A percentile compares a stretch with the other conserved stretches of the same genome.
Evolutionary conservation across 129 eudicot species (phyloP).

Genomic region (Dittrichia graveolens): DNA sequence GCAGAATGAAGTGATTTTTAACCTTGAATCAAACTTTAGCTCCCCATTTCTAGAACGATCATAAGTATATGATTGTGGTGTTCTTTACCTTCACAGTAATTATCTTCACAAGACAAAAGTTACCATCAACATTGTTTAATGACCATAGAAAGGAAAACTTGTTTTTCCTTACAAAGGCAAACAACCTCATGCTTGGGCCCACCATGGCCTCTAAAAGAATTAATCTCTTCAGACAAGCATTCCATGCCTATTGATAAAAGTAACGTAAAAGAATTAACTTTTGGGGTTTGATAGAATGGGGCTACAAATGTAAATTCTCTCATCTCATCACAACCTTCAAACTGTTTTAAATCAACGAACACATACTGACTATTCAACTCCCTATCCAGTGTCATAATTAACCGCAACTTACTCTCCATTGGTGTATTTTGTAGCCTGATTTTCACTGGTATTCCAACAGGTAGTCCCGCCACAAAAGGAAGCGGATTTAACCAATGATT

Average conservation of each 20-base stretch:
- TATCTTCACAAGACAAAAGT: too few species aligned
- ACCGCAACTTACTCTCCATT: conserved; percentile 54
- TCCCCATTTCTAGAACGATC: too few species aligned
- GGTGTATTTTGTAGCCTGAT: conserved; percentile 55
- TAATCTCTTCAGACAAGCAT: conserved; percentile 45
- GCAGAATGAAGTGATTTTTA: too few species aligned
- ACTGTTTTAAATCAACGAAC: conserved; percentile 50
- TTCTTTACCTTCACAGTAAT: too few species aligned
- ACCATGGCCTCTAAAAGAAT: conserved; percentile 28
- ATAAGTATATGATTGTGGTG: too few species aligned
- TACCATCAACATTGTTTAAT: neutral
- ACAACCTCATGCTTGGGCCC: conserved; percentile 66
- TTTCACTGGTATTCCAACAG: conserved; percentile 64
- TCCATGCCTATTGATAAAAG: conserved; percentile 62
- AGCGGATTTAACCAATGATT: conserved; percentile 55
- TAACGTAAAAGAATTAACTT: conserved; percentile 48
- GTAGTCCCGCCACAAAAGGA: conserved; percentile 70
- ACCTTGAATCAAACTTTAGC: too few species aligned
- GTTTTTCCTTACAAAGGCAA: conserved; percentile 54
- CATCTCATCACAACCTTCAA: conserved; percentile 39
- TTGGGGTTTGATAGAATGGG: conserved; percentile 66
- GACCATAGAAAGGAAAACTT: conserved; percentile 46
- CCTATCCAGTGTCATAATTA: conserved; percentile 35
- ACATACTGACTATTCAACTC: conserved; percentile 44
- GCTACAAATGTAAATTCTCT: conserved; percentile 54